Evolutionary conservation across 2,329 filamentous ascomycete genomes (phyloP), one percentile per base, ranked within the genome.

Genomic region (Hypoxylon sp.): DNA sequence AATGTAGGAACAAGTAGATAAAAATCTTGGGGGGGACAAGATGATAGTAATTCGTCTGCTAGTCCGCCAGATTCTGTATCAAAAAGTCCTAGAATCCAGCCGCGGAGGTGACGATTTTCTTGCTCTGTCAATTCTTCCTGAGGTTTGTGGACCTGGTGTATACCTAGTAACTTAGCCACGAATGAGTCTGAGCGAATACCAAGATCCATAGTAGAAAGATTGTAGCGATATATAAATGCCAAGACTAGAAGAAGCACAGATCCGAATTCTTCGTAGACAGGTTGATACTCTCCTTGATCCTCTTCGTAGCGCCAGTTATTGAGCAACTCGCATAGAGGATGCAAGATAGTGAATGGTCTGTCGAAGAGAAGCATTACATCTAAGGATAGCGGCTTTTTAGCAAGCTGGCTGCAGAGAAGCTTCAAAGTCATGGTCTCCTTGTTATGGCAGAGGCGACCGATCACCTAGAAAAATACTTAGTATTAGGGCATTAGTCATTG

Each of bases 211-310:
- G 84, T 81, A 0, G 84, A 86, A 9, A 96, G 83, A 56, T 88
- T 87, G 74, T 94, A 95, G 13, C 93, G 90, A 76, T 93, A 88
- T n/a, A 91, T 86, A 70, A 94, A 91, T 0, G 91, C 91, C 56
- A 94, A 80, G 0, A 94, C 85, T 2, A 96, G 83, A 1, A 96
- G 84, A 6, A 96, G 81, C 14, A 94, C 90, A 0, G 91, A 89
- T 0, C 92, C 92, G 72, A 95, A 96, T 73, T 97, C 93, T 75
- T 96, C 93, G 73, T 96, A 96, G 0, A 94, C 89, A 0, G 92
- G 92, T 76, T 95, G 93, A 73, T 94, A 94, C 76, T 96, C 93
- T 58, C 89, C 90, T 79, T 94, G 92, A 72, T 95, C 92, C 68
- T 94, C 92, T 42, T 95, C 93, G 73, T 94, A 93, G 10, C 87